Base-by-base conservation (phyloP, 106 monocot genomes). In the Apostasia shenzhenica region DNA sequence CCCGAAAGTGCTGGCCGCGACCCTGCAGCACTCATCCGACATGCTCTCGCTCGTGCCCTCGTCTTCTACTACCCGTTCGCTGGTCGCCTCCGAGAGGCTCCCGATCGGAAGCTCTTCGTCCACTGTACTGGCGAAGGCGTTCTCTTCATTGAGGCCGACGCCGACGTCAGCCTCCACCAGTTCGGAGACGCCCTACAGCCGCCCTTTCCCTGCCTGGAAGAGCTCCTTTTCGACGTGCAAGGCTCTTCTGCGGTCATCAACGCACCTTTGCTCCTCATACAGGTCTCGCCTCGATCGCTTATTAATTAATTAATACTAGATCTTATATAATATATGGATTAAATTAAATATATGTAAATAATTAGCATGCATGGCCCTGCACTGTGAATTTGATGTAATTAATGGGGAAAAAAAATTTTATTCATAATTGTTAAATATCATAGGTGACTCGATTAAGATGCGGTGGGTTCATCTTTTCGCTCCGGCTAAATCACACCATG, bases 111-210 rank as follows among this genome's bases (percentile, higher is more conserved):
- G 76, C 81, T 90, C 1, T 55, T 63, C 8, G 90, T 90, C 2
- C 86, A 90, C 45, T 86, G 90, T 79, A 90, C 86, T 9, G 90
- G 90, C 5, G 90, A 90, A 50, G 90, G 90, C 1, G 74, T 90
- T 39, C 8, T 86, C 67, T 90, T 90, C 76, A 72, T 90, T 45
- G 90, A 90, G 79, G 90, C 90, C 11, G 83, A 90, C 44, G 86
- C 90, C 9, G 90, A 90, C 11, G 76, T 83, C 3, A 5, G 63
- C 1, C 76, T 90, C 45, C 66, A 81, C 44, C 73, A 90, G 49
- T 86, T 90, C 37, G 81, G 81, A 3, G 81, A 86, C 14, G 73
- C 63, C 8, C 73, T 86, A 54, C 78, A 80, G 73, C 90, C 86
- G 5, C 90, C 90, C 5, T 78, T 90, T 53, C 83, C 81, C 5